Evolutionary conservation across 148 eudicot genomes (phyloP), one percentile per base, ranked within the genome.

Genomic region (Tetragonia tetragonoides): DNA sequence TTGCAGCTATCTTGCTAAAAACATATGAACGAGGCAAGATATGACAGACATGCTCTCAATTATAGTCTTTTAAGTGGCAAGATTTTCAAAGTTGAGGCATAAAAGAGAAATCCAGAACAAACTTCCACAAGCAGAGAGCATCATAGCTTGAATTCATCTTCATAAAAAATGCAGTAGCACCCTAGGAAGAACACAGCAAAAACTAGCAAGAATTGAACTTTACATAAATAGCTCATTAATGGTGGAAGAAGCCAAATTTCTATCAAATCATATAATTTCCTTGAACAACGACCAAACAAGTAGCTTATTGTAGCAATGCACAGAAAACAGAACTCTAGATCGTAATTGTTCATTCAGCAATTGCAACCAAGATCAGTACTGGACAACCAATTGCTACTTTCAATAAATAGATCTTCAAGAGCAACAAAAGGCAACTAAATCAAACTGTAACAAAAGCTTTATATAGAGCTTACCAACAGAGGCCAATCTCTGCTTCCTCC

Each of bases 401-500:
- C 7, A 68, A 20, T 16, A 15, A 38, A 65, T 23, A 51, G 57
- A 17, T 28, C 34, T 51, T 39, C 51, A 5, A 60, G 16, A 53
- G 23, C 40, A 70, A 65, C 44, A 63, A 21, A 66, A 59, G 12
- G 57, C 56, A 51, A n/a, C 68, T 3, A 82, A 49, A 61, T 11
- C 14, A 47, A 23, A 68, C 9, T 71, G 7, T 54, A 72, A 75
- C 4, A 68, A 61, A 28, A 17, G n/a, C 24, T 6, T 6, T 10
- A 42, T 74, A 34, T 18, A 39, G 41, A 77, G 77, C 74, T 87
- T 86, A 91, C 97, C 97, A 85, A 91, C 91, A 78, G 87, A 83
- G 10, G 99, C 90, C 77, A 95, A 81, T 65, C 86, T 85, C 80
- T 95, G 99, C 81, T 93, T 95, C 94, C 95, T 85, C 64, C 99